Evolutionary conservation across 768 basidiomycete genomes (phyloP), one percentile per base, ranked within the genome.

Genomic region (Rhizopogon rudus): DNA sequence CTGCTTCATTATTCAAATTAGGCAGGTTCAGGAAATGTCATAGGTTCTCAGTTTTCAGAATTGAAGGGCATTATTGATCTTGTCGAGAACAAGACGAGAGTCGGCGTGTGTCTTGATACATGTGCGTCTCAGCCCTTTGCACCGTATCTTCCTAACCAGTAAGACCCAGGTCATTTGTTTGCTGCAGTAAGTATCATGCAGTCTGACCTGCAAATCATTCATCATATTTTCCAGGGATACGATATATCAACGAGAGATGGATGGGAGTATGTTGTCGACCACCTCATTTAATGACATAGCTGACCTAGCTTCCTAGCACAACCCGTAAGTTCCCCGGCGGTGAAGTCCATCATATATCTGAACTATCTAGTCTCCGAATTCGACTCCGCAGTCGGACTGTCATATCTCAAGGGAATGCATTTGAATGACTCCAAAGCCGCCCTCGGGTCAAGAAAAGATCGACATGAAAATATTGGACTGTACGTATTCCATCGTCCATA

Each of bases 391-490:
- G 76, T 95, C 3, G 90, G 93, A 2, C 61, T 90, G 25, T 65
- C 75, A 12, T 93, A 91, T 64, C 81, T 94, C 14, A 78, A 82
- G 3, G 92, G 86, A 1, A 87, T 93, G 81, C 93, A 95, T 63
- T 65, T 93, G 44, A 95, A 95, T 64, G 92, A 93, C 65, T 88
- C 88, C 12, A 90, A 91, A 66, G 79, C 78, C 8, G 74, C 71
- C 1, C 74, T 82, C 12, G 79, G 75, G 3, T 85, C 86, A 12
- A 85, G 79, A 60, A 85, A 82, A 60, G 93, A 94, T 62, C 71
- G 89, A 40, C 93, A 94, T 60, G 84, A 92, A 67, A 93, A 91
- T 58, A 85, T 94, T 39, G 93, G 93, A 20, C 66, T 89, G 87
- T 90, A 63, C 58, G 87, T 77, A 5, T 40, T 45, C 35, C 1